Percentiles rank a stretch among this genome's conserved stretches.
phyloP scores from a whole-genome alignment of 257 asterid species.

The Forsythia viridissima region DNA sequence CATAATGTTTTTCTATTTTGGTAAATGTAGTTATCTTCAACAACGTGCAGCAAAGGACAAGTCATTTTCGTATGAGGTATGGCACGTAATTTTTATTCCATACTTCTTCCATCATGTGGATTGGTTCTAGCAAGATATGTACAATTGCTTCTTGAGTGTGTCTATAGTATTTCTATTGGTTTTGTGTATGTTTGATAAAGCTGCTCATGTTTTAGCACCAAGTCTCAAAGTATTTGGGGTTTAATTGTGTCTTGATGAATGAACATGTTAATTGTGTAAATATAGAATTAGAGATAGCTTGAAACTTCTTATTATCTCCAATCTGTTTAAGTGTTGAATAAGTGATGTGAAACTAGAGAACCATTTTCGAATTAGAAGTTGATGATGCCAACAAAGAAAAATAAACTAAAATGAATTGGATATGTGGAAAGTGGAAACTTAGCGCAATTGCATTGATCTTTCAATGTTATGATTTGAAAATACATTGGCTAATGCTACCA shows the following conservation, averaged over 20 bases:
- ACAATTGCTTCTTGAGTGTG: not conserved
- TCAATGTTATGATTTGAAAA: not conserved
- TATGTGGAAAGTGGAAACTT: not conserved
- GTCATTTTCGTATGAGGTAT: conserved; percentile 89
- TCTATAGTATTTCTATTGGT: not conserved
- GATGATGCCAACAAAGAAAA: conserved; percentile 2
- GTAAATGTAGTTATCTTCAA: conserved; percentile 81
- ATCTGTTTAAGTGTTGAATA: conserved; percentile 1
- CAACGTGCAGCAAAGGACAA: conserved; percentile 72
- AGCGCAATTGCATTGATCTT: not conserved
- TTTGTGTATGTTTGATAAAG: not conserved
- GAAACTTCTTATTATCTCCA: conserved; percentile 17
- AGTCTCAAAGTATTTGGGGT: conserved; percentile 7
- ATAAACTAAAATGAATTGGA: not conserved
- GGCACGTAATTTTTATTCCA: not conserved
- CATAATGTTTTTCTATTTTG: conserved; percentile 16
- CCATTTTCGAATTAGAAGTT: conserved; percentile 4
- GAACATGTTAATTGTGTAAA: not conserved
- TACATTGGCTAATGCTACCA: not conserved
- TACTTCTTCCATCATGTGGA: not conserved
- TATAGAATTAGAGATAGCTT: not conserved
- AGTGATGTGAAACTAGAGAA: conserved; percentile 5
- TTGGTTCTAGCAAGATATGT: not conserved
- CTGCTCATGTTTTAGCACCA: not conserved
- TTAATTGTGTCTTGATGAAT: not conserved